Conservation (phyloP, 2,329 filamentous ascomycete genomes). For the Corinectria fuckeliana region DNA sequence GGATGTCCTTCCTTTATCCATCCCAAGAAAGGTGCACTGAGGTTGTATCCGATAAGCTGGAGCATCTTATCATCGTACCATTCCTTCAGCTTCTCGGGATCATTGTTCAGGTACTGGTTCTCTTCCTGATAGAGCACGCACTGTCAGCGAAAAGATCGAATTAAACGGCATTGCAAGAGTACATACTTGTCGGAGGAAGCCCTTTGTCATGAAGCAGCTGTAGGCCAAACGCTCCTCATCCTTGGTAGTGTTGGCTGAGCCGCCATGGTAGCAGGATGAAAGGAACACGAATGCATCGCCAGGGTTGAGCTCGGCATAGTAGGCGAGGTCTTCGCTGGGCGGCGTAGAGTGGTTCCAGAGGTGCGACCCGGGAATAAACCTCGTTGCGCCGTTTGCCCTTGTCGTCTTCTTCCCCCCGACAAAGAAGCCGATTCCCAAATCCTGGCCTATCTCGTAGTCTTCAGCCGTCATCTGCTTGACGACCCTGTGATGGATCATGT, state of each 20-base stretch:
- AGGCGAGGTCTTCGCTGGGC: background rate
- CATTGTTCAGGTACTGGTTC: no score
- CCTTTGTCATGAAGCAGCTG: conserved; percentile 1
- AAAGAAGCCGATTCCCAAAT: conserved; percentile 3
- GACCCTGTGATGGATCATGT: background rate
- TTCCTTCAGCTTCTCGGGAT: background rate
- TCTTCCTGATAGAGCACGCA: no score
- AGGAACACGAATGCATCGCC: conserved; percentile 13
- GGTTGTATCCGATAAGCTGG: background rate
- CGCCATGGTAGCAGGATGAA: conserved; percentile 4
- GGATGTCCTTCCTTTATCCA: background rate
- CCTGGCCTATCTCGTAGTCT: background rate
- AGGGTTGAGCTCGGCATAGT: conserved; percentile 1
- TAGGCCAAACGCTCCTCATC: conserved; percentile 5
- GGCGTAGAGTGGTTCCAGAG: conserved; percentile 2
- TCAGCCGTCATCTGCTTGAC: background rate
- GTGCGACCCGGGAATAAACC: conserved; percentile 9
- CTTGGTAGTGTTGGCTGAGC: conserved; percentile 1
- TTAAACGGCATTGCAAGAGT: background rate
- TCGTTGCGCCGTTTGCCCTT: conserved; percentile 9
- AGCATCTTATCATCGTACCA: background rate
- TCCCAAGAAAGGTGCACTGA: background rate
- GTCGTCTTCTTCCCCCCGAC: background rate
- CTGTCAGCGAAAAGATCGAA: no score
- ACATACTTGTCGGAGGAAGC: background rate